These are phyloP conservation scores for Eucalyptus melliodora DNA, from an alignment of 345 rosid species.

Conservation along the genomic window DNA sequence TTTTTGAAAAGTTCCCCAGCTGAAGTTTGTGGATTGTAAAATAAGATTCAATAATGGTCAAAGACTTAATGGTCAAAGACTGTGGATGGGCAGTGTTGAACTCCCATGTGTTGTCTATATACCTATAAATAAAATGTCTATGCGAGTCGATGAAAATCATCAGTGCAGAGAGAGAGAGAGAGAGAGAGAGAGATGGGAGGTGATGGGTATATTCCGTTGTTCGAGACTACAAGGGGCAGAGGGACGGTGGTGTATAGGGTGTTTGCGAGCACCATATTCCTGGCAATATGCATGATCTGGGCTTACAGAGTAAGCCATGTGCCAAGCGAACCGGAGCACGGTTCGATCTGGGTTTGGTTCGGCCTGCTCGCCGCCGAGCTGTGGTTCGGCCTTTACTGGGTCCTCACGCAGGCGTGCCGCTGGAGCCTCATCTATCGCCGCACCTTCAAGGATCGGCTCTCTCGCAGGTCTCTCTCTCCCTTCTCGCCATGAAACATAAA, in stretches of 20 bases:
- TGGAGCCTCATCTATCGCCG: constrained; percentile 20
- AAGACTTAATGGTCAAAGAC: neutral
- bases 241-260: constrained; percentile 5
- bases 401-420: constrained; percentile 22
- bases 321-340: constrained; percentile 1
- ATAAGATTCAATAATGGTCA: neutral
- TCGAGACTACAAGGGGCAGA: constrained; percentile 15
- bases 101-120: neutral
- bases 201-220: constrained; percentile 3
- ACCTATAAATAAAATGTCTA: neutral
- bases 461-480: constrained; percentile 17
- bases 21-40: neutral
- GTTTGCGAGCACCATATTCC: constrained; percentile 12
- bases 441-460: constrained; percentile 38
- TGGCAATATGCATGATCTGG: constrained; percentile 12
- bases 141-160: neutral
- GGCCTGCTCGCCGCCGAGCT: constrained; percentile 38
- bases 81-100: neutral
- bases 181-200: neutral
- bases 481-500: neutral
- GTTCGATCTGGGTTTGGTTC: constrained; percentile 24
- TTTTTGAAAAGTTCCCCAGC: neutral
- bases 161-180: neutral
- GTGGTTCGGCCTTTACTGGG: constrained; percentile 38
- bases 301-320: constrained; percentile 7